Percentiles rank a stretch among this genome's conserved stretches.
phyloP scores from a whole-genome alignment of 2,329 filamentous ascomycete genomes.

The Scytalidium sp. region DNA sequence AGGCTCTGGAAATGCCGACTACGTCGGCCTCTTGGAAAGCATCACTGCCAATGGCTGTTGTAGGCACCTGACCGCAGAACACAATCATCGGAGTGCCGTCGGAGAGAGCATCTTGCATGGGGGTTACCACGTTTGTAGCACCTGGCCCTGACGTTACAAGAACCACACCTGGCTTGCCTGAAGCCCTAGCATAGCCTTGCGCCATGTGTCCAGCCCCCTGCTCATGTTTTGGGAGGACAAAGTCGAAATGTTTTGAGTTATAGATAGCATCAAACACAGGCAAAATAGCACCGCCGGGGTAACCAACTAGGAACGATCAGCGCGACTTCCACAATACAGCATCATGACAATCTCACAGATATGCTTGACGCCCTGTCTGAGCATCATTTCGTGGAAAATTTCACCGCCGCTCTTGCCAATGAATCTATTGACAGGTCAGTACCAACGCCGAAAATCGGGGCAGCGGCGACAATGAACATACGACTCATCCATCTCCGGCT shows the following conservation, averaged over 20 bases:
- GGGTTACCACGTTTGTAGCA: constrained; percentile 93
- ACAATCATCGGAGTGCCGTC: constrained; percentile 96
- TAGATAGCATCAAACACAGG: constrained; percentile 99
- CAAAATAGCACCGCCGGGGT: constrained; percentile 93
- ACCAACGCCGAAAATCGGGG: constrained; percentile 4
- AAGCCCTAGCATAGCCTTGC: constrained; percentile 91
- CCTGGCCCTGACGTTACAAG: constrained; percentile 95
- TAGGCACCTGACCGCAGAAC: constrained; percentile 90
- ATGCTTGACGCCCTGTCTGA: constrained; percentile 86
- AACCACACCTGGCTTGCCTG: constrained; percentile 91
- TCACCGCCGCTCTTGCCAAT: constrained; percentile 94
- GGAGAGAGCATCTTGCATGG: constrained; percentile 92
- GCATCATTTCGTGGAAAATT: constrained; percentile 99
- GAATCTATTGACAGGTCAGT: constrained; percentile 53
- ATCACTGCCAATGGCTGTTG: constrained; percentile 86
- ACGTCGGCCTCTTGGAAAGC: constrained; percentile 97
- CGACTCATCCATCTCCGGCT: constrained; percentile 75
- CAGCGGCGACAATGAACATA: constrained; percentile 43
- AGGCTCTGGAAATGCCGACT: constrained; percentile 87
- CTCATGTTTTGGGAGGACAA: constrained; percentile 92
- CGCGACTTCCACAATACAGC: neutral
- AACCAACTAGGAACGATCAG: constrained; percentile 57
- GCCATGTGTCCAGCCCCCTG: constrained; percentile 99
- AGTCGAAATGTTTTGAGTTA: constrained; percentile 85
- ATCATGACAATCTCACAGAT: constrained; percentile 65